Evolutionary conservation across 345 rosid genomes (phyloP).

Genomic region (Syzygium grande): DNA sequence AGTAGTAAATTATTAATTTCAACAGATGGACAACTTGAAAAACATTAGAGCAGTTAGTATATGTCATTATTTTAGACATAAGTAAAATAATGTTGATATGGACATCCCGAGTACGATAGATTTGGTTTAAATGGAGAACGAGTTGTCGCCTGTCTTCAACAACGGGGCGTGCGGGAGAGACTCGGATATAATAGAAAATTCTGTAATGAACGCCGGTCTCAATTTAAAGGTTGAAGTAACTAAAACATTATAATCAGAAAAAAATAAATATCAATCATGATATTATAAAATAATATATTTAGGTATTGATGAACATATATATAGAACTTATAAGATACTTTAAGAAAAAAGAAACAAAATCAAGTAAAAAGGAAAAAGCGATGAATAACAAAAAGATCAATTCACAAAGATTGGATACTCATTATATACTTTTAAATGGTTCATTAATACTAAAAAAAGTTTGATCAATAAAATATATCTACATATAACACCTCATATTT

Average conservation of each 20-base stretch:
- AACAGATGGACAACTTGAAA: background rate
- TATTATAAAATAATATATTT: too few species aligned
- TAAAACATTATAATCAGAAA: background rate
- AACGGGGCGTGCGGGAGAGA: background rate
- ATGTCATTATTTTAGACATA: background rate
- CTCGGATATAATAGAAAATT: too few species aligned
- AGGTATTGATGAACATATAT: too few species aligned
- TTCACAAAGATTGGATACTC: too few species aligned
- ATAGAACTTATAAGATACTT: background rate
- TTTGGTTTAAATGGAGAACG: background rate
- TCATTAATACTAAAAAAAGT: too few species aligned
- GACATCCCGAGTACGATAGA: background rate
- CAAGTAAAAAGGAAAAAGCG: too few species aligned
- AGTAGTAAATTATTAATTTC: background rate
- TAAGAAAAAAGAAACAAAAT: too few species aligned
- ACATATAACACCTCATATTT: background rate
- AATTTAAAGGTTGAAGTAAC: background rate
- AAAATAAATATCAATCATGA: too few species aligned
- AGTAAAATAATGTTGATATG: background rate
- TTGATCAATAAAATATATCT: too few species aligned
- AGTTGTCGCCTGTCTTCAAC: background rate
- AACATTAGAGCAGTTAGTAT: too few species aligned
- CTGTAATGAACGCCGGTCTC: background rate
- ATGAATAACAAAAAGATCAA: too few species aligned
- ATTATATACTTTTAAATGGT: background rate